phyloP scores from a whole-genome alignment of 2,329 filamentous ascomycete species.

The Scedosporium dehoogii region DNA sequence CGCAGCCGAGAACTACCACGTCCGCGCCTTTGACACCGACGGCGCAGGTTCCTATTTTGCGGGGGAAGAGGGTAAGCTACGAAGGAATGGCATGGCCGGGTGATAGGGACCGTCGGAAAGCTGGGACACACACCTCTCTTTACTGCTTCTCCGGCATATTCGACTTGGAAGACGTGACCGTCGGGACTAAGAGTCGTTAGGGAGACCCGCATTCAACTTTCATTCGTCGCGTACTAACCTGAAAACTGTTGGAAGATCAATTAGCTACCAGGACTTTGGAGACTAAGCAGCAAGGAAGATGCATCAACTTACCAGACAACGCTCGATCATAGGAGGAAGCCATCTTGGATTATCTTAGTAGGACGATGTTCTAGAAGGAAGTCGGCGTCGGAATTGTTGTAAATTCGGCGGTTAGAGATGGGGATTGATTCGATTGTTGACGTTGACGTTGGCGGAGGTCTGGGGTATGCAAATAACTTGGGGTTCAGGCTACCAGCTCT shows the following conservation, averaged over 20 bases:
- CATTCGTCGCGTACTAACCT: constrained; percentile 42
- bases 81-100: neutral
- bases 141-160: constrained; percentile 97
- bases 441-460: constrained; percentile 6
- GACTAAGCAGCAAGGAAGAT: constrained; percentile 18
- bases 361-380: constrained; percentile 8
- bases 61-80: constrained; percentile 10
- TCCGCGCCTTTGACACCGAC: constrained; percentile 93
- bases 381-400: neutral
- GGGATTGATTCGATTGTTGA: constrained; percentile 6
- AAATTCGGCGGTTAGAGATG: constrained; percentile 3
- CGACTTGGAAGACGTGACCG: constrained; percentile 98
- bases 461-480: constrained; percentile 8
- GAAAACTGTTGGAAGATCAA: constrained; percentile 59
- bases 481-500: constrained; percentile 19
- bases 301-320: constrained; percentile 70
- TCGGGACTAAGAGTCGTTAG: constrained; percentile 69
- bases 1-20: constrained; percentile 92
- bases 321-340: constrained; percentile 98
- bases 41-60: constrained; percentile 72
- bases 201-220: constrained; percentile 10
- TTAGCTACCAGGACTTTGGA: constrained; percentile 3
- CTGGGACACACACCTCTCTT: constrained; percentile 65
- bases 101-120: neutral
- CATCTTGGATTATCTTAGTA: constrained; percentile 35